These are phyloP conservation scores for Penicillium thymicola DNA, from an alignment of 2,329 filamentous ascomycete genomes.

Conservation along the genomic window DNA sequence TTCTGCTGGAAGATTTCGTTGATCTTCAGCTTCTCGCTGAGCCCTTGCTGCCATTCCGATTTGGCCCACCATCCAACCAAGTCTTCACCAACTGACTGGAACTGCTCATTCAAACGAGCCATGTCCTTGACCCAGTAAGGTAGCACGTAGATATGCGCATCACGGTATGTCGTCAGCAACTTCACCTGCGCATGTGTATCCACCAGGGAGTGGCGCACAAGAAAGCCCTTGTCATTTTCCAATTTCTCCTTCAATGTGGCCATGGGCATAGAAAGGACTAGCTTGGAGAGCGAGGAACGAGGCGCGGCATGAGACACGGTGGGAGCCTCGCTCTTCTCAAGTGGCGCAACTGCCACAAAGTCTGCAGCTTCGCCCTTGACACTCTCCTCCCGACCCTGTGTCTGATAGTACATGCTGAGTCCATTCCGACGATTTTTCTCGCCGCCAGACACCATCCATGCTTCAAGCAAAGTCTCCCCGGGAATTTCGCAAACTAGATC, in stretches of 20 bases:
- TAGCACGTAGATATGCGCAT: constrained; percentile 93
- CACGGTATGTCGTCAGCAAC: constrained; percentile 79
- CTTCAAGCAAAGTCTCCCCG: constrained; percentile 76
- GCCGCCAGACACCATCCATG: constrained; percentile 78
- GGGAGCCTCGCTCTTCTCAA: constrained; percentile 52
- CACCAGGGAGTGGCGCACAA: constrained; percentile 72
- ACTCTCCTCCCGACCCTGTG: constrained; percentile 65
- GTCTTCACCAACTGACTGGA: constrained; percentile 88
- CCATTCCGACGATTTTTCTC: constrained; percentile 68
- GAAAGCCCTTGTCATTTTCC: constrained; percentile 64
- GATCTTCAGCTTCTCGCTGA: constrained; percentile 74
- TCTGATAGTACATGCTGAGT: constrained; percentile 87
- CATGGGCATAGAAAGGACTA: constrained; percentile 83
- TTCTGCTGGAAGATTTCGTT: constrained; percentile 59
- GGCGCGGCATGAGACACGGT: constrained; percentile 1
- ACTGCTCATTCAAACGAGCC: constrained; percentile 70
- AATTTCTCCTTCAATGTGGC: constrained; percentile 82
- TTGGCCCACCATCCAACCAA: constrained; percentile 96
- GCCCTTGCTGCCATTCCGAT: constrained; percentile 79
- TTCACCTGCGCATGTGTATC: constrained; percentile 70
- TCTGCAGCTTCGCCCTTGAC: constrained; percentile 91
- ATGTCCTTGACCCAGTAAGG: constrained; percentile 89
- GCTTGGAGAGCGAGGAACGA: constrained; percentile 56
- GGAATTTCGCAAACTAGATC: constrained; percentile 89
- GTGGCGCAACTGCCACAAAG: constrained; percentile 75